A percentile compares a stretch with the other conserved stretches of the same genome.
phyloP scores from a whole-genome alignment of 768 basidiomycete species.

The Pleurotus ostreatus region DNA sequence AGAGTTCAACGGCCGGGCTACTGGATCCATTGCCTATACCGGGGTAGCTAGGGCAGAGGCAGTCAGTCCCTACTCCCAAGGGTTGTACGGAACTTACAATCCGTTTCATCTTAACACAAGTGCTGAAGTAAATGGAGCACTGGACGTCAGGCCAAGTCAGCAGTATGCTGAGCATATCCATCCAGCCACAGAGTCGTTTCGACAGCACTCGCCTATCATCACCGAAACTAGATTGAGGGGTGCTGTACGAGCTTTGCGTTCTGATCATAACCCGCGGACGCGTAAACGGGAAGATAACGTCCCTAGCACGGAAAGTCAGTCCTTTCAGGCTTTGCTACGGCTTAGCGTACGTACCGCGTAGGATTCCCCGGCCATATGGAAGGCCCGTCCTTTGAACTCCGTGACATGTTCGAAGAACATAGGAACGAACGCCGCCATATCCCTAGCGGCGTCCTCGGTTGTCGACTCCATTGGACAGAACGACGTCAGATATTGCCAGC shows the following conservation, averaged over 20 bases:
- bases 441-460: constrained; percentile 63
- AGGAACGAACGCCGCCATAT: constrained; percentile 65
- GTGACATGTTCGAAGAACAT: constrained; percentile 75
- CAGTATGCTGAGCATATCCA: constrained; percentile 46
- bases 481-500: background rate
- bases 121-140: constrained; percentile 39
- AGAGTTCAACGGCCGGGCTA: constrained; percentile 32
- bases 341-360: constrained; percentile 52
- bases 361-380: constrained; percentile 71
- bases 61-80: background rate
- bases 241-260: constrained; percentile 49
- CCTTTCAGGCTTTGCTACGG: background rate
- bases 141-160: constrained; percentile 43
- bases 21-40: constrained; percentile 55
- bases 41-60: constrained; percentile 40
- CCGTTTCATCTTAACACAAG: constrained; percentile 56
- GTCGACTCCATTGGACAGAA: constrained; percentile 35
- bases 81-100: constrained; percentile 34
- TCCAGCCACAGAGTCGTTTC: constrained; percentile 34
- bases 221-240: constrained; percentile 63
- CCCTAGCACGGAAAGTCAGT: constrained; percentile 35
- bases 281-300: constrained; percentile 70
- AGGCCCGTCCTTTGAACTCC: constrained; percentile 61
- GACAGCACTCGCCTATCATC: constrained; percentile 50
- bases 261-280: constrained; percentile 71